Evolutionary conservation across 805 yeast genomes (phyloP), one percentile per base, ranked within the genome.

Genomic region (Metschnikowia hibisci): DNA sequence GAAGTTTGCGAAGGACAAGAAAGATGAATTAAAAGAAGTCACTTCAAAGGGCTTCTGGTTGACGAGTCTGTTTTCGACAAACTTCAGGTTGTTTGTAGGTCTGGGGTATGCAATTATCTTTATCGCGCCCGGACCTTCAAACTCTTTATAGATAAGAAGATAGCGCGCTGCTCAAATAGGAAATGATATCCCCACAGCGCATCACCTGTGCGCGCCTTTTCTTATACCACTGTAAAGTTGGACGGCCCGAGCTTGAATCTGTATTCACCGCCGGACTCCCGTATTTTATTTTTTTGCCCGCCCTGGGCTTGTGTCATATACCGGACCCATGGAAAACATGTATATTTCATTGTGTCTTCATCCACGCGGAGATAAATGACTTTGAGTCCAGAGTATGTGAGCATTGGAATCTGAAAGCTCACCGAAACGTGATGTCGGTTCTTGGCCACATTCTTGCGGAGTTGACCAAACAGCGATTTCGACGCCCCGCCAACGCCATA

Each of bases 241-340:
- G 48, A 44, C 13, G 52, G 48, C 25, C 55, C 55, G 27, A 52
- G 32, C 23, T 45, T 44, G 43, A 45, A 50, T n/a, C 52, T 50
- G 42, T 50, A 50, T 15, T 36, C 14, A 30, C 52, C 42, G 16
- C 16, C 25, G 7, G 26, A 6, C 16, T 14, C 25, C 12, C 10
- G 32, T 14, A 31, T 16, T 6, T 15, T 23, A n/a, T 12, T 8
- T 4, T 8, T 15, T 15, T 32, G 27, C 25, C 20, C 18, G 6
- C 18, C n/a, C 31, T 43, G 34, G 14, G 48, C 49, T 15, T 43
- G 42, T 10, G 47, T 74, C 45, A 73, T 63, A 54, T 84, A 83
- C 42, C 84, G 69, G 1, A 85, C 83, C 95, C 95, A 85, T 0
- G 93, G 90, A 56, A 85, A 84, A 32, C 86, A 76, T 5, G 85